These are phyloP conservation scores for Nakaseomyces nivariensis DNA, from an alignment of 1,139 yeast species.

Conservation along the genomic window DNA sequence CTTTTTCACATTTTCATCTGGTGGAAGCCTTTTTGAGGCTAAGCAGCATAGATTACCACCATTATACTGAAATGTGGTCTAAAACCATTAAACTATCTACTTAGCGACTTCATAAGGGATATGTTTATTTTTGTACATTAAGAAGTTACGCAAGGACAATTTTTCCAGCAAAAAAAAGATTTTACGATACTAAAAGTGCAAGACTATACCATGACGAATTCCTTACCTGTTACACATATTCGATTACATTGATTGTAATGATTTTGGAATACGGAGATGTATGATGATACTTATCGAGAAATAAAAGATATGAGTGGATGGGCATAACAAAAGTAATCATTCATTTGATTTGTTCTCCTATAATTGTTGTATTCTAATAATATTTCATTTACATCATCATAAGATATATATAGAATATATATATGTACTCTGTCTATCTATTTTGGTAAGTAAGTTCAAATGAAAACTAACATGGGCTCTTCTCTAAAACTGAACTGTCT, in stretches of 20 bases:
- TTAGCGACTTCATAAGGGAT: not conserved
- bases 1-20: not conserved
- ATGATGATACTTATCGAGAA: too few relatives aligned
- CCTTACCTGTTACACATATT: too few relatives aligned
- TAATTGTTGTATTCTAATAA: too few relatives aligned
- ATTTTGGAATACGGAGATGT: too few relatives aligned
- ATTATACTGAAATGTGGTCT: too few relatives aligned
- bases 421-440: not conserved
- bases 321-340: too few relatives aligned
- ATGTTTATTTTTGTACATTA: not conserved
- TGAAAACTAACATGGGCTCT: constrained; percentile 23
- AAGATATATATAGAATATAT: not conserved
- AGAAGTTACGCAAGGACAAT: not conserved
- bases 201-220: too few relatives aligned
- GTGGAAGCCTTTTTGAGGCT: not conserved
- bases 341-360: too few relatives aligned
- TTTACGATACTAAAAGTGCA: not conserved
- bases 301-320: too few relatives aligned
- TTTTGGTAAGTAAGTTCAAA: constrained; percentile 6
- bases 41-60: too few relatives aligned
- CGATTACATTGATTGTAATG: too few relatives aligned
- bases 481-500: constrained; percentile 48
- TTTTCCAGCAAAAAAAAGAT: not conserved
- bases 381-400: not conserved
- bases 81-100: too few relatives aligned